A percentile compares a stretch with the other conserved stretches of the same genome.
These are phyloP conservation scores for Ceratocystis cubensis DNA, from an alignment of 2,329 filamentous ascomycete species.

Conservation along the genomic window DNA sequence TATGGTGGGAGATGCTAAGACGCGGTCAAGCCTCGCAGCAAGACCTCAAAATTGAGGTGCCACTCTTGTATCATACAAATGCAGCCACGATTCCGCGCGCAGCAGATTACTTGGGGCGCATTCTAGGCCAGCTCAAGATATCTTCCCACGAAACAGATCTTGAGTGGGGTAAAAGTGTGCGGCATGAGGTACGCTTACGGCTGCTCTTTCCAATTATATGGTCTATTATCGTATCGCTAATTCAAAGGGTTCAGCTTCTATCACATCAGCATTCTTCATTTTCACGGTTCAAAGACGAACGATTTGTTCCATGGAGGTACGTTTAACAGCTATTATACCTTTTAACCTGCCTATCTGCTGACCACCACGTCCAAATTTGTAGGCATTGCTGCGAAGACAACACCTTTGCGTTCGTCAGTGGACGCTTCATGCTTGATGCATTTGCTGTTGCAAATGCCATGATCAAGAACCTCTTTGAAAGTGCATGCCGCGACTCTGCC, in stretches of 20 bases:
- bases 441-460: slow-evolving; percentile 14
- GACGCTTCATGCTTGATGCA: slow-evolving; percentile 19
- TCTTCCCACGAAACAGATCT: slow-evolving; percentile 1
- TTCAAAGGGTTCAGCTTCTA: neutral
- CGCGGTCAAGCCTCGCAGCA: slow-evolving; percentile 11
- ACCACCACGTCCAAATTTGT: neutral
- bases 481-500: slow-evolving; percentile 12
- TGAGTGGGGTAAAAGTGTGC: neutral
- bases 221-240: neutral
- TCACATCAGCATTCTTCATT: slow-evolving; percentile 15
- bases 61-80: slow-evolving; percentile 15
- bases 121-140: slow-evolving; percentile 4
- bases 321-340: neutral
- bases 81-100: slow-evolving; percentile 13
- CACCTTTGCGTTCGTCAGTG: slow-evolving; percentile 19
- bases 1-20: slow-evolving; percentile 20
- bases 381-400: slow-evolving; percentile 19
- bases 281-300: slow-evolving; percentile 7
- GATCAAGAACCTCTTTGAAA: slow-evolving; percentile 17
- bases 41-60: slow-evolving; percentile 15
- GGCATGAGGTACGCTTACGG: neutral
- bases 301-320: slow-evolving; percentile 11
- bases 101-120: slow-evolving; percentile 8
- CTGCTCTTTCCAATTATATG: neutral
- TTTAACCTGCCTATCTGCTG: neutral